Base-by-base conservation (phyloP, 352 stramenopile genomes). In the Halophytophthora batemanensis region DNA sequence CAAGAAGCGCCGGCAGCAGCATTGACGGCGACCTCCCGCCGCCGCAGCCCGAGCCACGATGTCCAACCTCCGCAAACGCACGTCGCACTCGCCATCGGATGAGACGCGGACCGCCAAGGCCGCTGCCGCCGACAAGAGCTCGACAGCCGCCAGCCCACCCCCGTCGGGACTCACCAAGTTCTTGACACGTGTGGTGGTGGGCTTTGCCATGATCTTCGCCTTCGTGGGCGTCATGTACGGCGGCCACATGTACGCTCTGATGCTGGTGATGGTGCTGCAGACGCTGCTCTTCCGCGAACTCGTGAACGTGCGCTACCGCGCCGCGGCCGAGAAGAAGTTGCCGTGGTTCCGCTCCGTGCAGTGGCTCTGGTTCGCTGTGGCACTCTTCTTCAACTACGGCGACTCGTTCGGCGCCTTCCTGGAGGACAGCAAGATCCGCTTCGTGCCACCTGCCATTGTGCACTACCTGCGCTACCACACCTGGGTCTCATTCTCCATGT, bases 321-420 rank as follows among this genome's bases (percentile, higher is more conserved):
- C 81, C 3, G 86, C 86, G 2, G 95, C 95, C 33, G 88, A 99
- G 74, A 90, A 97, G 65, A 97, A 90, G 28, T 98, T 99, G 61
- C 96, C 96, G 41, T 93, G 97, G 63, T 99, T 99, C 69, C 95
- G 96, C 33, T 99, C 96, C 4, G 93, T 56, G 31, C 42, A 99
- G 73, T 99, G 96, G 96, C 84, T 93, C 60, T 99, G 96, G 96
- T 99, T 98, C 74, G 75, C 82, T 15, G 85, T 98, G 2, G 90
- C 92, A n/a, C 90, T 98, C 11, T 97, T 98, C 70, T 99, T 98
- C 71, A 97, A 97, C 41, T 99, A 96, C 44, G 86, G 86, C 18
- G 86, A 96, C 56, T 93, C 84, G 40, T 83, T 94, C 35, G 82
- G 82, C 43, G 73, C 68, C 31, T 96, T 96, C 57, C 71, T 90